These are phyloP conservation scores for Zygosaccharomyces bisporus DNA, from an alignment of 805 yeast species.

Conservation along the genomic window DNA sequence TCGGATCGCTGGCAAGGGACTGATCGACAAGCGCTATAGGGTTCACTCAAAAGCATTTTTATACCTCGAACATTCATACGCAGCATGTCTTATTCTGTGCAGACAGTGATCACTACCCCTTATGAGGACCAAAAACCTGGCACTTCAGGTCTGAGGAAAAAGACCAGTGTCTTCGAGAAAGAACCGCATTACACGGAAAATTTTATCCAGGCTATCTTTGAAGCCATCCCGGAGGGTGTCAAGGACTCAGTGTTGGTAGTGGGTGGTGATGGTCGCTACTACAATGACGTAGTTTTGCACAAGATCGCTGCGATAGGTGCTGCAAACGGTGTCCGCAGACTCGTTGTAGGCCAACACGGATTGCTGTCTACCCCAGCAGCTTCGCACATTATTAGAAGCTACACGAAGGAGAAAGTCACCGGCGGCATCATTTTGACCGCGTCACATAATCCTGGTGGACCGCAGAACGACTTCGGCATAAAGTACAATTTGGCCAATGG, in stretches of 20 bases:
- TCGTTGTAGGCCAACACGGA: constrained; percentile 85
- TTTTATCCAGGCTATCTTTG: constrained; percentile 81
- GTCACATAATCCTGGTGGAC: constrained; percentile 97
- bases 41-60: background rate
- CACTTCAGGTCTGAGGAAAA: constrained; percentile 93
- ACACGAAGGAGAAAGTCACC: constrained; percentile 49
- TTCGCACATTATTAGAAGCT: constrained; percentile 81
- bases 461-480: constrained; percentile 86
- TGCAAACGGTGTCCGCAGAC: constrained; percentile 83
- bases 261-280: constrained; percentile 97
- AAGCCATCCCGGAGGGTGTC: constrained; percentile 88
- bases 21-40: background rate
- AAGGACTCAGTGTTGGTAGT: constrained; percentile 72
- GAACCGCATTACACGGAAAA: constrained; percentile 83
- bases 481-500: constrained; percentile 94
- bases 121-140: constrained; percentile 95
- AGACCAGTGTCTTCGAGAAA: constrained; percentile 73
- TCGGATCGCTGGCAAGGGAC: background rate
- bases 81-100: constrained; percentile 26
- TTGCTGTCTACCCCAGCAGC: constrained; percentile 94
- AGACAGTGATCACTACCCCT: constrained; percentile 59
- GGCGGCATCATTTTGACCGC: constrained; percentile 97
- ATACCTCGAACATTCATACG: background rate
- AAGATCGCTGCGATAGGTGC: constrained; percentile 79
- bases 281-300: constrained; percentile 77